phyloP scores from a whole-genome alignment of 2,329 filamentous ascomycete genomes.

The Hypoxylon sp. region DNA sequence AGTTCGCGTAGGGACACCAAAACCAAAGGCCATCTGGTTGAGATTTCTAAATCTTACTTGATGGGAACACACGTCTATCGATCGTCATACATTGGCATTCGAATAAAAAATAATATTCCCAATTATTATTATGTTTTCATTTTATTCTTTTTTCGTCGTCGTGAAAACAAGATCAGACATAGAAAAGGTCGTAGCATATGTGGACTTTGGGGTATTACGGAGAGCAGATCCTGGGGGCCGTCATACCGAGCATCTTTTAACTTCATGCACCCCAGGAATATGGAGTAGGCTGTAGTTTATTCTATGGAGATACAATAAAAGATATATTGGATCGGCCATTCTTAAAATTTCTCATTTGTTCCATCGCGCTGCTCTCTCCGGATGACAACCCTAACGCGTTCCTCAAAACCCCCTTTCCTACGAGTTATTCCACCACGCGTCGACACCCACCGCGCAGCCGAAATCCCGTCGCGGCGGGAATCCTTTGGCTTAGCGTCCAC shows the following conservation, averaged over 20 bases:
- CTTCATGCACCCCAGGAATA: conserved; percentile 41
- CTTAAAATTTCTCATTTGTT: not conserved
- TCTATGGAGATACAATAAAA: conserved; percentile 40
- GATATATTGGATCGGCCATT: conserved; percentile 30
- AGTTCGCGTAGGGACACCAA: not conserved
- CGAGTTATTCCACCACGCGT: not conserved
- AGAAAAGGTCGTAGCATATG: conserved; percentile 25
- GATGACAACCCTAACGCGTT: conserved; percentile 12
- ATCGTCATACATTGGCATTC: not conserved
- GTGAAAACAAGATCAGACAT: conserved; percentile 5
- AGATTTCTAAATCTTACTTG: conserved; percentile 6
- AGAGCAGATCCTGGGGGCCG: conserved; percentile 32
- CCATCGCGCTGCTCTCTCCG: conserved; percentile 15
- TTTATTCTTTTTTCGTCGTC: not conserved
- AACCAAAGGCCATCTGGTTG: conserved; percentile 18
- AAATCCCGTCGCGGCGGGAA: conserved; percentile 29
- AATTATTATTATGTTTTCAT: conserved; percentile 5
- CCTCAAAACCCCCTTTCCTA: conserved; percentile 1
- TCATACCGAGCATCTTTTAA: conserved; percentile 29
- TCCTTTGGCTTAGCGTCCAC: not conserved
- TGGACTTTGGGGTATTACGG: conserved; percentile 31
- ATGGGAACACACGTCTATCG: conserved; percentile 9
- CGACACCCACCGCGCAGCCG: conserved; percentile 26
- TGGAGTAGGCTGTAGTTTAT: conserved; percentile 39
- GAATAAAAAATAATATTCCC: not conserved